These are phyloP conservation scores for Leptographium flavum DNA, from an alignment of 2,329 filamentous ascomycete genomes.

Conservation along the genomic window DNA sequence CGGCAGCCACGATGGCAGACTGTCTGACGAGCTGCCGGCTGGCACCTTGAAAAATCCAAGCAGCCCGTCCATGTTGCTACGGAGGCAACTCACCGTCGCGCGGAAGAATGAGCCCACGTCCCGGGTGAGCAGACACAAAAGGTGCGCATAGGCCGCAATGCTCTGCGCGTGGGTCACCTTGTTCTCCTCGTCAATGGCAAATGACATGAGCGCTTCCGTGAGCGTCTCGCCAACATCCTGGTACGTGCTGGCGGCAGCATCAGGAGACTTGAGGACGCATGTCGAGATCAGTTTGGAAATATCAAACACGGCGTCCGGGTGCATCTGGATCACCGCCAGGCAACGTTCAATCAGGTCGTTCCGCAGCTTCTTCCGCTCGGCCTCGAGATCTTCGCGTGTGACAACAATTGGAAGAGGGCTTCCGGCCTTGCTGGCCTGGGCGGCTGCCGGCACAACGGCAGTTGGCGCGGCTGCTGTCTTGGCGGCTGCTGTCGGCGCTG, in stretches of 20 bases:
- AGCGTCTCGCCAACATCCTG: conserved; percentile 71
- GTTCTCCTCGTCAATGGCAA: conserved; percentile 44
- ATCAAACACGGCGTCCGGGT: conserved; percentile 81
- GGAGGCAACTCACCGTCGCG: conserved; percentile 58
- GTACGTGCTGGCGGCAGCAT: conserved; percentile 26
- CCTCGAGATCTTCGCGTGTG: conserved; percentile 65
- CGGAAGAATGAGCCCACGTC: conserved; percentile 65
- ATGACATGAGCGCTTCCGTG: conserved; percentile 66
- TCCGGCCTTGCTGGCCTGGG: not conserved
- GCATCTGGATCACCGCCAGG: conserved; percentile 76
- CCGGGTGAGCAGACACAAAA: conserved; percentile 77
- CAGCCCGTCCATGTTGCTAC: conserved; percentile 62
- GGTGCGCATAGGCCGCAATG: conserved; percentile 80
- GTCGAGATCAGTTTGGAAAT: conserved; percentile 73
- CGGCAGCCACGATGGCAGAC: conserved; percentile 83
- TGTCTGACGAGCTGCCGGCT: conserved; percentile 52
- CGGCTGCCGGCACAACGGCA: not conserved
- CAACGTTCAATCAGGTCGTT: conserved; percentile 75
- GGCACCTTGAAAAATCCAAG: conserved; percentile 65
- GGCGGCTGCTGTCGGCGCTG: not conserved
- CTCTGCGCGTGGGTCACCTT: conserved; percentile 47
- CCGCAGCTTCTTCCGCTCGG: conserved; percentile 57
- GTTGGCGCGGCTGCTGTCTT: not conserved
- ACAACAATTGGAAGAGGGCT: conserved; percentile 4
- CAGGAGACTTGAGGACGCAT: conserved; percentile 46